Base-by-base conservation (phyloP, 2,329 filamentous ascomycete genomes). In the Scedosporium minutisporum region DNA sequence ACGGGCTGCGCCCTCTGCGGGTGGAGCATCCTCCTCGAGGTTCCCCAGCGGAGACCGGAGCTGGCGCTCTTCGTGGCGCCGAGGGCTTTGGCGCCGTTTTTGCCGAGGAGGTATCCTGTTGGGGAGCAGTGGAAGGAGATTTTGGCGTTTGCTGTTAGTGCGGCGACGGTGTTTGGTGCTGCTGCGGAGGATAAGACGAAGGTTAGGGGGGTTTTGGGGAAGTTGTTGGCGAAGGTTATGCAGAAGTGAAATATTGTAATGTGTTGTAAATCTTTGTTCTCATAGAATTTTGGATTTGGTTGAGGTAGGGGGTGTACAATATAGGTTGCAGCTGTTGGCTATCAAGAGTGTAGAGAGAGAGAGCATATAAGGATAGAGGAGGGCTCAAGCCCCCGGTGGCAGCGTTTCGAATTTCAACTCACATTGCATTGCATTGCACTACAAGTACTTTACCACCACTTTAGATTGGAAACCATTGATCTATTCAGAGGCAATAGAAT, bases 11-110 rank as follows among this genome's bases (percentile, higher is more conserved):
- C 85, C 62, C 76, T 91, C 51, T 96, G 91, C 70, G 91, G 91
- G 2, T 91, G 88, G 87, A 93, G 90, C 74, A 86, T 95, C 57
- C 77, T 96, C 57, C 74, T 91, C 42, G 91, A 96, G 74, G 78
- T 83, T 72, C 69, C 80, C 4, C 78, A 79, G 57, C 82, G 89
- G 65, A 80, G 88, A 63, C 87, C 88, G 69, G 91, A 96, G 70
- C 82, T 96, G 70, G 84, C 87, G 7, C 79, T 95, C 46, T 96
- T 96, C 71, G 90, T 95, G 53, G 85, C 89, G 21, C 91, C 91
- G 0, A 81, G 90, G 65, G 91, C 91, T 14, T 77, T 90, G 65
- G 89, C 88, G 7, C 90, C 88, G 0, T 72, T 93, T 65, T 75
- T 96, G 16, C 91, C 91, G 6, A 78, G 91, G 64, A 79, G 83